A percentile compares a stretch with the other conserved stretches of the same genome.
These are phyloP conservation scores for Rhipidocladum racemiflorum DNA, from an alignment of 176 grass and related monocot genomes.

Conservation along the genomic window DNA sequence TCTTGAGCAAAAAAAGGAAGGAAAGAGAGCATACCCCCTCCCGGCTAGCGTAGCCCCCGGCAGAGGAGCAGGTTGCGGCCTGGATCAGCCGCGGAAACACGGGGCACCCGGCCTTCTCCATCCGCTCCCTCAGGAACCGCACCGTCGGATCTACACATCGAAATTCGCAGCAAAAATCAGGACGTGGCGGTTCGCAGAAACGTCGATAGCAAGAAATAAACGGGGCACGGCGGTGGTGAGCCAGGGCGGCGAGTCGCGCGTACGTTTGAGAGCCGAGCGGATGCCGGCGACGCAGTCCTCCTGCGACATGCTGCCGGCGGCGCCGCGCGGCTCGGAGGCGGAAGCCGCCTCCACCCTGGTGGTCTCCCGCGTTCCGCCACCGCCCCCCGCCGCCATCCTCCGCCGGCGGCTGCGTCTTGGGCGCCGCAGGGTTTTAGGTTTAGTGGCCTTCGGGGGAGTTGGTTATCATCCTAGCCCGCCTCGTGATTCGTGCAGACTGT, in stretches of 20 bases:
- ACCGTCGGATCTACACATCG: conserved; percentile 68
- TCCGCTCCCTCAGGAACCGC: conserved; percentile 63
- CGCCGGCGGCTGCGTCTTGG: conserved; percentile 21
- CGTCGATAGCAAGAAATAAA: background rate
- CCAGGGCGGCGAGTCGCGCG: background rate
- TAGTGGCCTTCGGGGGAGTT: background rate
- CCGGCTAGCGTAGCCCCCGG: conserved; percentile 45
- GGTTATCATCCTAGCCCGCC: no score
- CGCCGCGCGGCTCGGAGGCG: background rate
- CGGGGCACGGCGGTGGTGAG: background rate
- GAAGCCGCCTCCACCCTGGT: conserved; percentile 17
- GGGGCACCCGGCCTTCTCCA: conserved; percentile 67
- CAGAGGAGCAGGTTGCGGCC: conserved; percentile 22
- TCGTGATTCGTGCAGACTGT: background rate
- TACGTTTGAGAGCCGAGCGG: conserved; percentile 53
- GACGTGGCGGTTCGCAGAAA: background rate
- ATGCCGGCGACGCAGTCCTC: conserved; percentile 64
- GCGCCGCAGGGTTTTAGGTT: background rate
- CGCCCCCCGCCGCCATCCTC: conserved; percentile 34
- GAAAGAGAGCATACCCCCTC: conserved; percentile 48
- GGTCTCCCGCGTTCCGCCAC: background rate
- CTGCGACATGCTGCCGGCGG: conserved; percentile 31
- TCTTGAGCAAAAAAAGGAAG: background rate
- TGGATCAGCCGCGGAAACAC: conserved; percentile 51
- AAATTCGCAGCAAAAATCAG: background rate